Evolutionary conservation across 352 stramenopile genomes (phyloP), one percentile per base, ranked within the genome.

Genomic region (Plasmopara halstedii): DNA sequence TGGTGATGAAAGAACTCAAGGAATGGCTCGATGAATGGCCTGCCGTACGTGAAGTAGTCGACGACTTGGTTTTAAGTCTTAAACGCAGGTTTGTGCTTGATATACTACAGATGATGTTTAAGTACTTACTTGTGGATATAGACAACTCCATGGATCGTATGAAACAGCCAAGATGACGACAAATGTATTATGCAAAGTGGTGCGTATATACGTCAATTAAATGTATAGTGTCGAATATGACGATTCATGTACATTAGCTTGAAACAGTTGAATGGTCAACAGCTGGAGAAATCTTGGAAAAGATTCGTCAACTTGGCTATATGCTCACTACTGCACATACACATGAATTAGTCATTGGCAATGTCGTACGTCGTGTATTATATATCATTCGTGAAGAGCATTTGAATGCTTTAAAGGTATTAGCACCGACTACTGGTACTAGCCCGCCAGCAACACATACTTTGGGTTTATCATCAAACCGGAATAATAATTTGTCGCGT

Each of bases 351-450:
- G 73, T 80, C 2, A 93, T 95, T 41, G 83, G 82, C 22, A 95
- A 95, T 60, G 84, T 95, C 18, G 81, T 94, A 53, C 80, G 84
- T 36, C 80, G 83, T 27, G 83, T 95, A 46, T 71, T 95, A 21
- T 91, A 87, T 59, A 82, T 94, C 49, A 90, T 95, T 46, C 81
- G 85, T 11, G 84, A 95, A 51, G 85, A 94, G 59, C 70, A 92
- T 37, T 64, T 73, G 31, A 88, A 81, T 46, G 80, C 75, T 11
- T 53, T 85, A 18, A 94, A 91, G 57, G 42, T 69, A 26, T 59
- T 64, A 27, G 49, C 56, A 1, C 42, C 50, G 27, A 53, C 29
- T 31, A 31, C 39, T 2, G 59, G 13, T 23, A 63, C 56, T 29
- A 21, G 38, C 6, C 46, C 27, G 14, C 34, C 54, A 13, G 43